Conservation (phyloP, 1,139 yeast genomes). For the Candida labiduridarum region DNA sequence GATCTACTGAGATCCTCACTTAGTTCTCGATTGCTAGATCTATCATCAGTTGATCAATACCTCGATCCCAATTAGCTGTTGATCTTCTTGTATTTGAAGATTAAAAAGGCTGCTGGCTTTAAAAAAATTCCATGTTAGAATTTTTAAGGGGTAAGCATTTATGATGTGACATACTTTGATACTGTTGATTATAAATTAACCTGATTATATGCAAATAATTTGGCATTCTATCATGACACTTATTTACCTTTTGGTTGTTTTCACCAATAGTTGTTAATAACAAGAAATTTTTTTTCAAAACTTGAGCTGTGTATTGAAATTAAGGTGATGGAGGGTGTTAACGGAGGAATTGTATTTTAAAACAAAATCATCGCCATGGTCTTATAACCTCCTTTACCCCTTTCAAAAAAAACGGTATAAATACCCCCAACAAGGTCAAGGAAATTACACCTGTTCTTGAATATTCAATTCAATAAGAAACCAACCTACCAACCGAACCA, state of each 20-base stretch:
- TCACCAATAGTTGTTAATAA: neutral
- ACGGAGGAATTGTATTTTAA: neutral
- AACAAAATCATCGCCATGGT: neutral
- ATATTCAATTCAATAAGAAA: neutral
- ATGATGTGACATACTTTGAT: neutral
- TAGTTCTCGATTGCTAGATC: no score
- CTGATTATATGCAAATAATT: no score
- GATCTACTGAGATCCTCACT: no score
- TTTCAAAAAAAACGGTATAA: neutral
- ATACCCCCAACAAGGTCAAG: neutral
- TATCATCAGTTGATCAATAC: no score
- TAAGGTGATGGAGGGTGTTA: neutral
- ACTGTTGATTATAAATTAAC: neutral
- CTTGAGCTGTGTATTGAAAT: neutral
- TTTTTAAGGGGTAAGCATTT: neutral
- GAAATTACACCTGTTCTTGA: neutral
- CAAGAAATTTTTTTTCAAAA: neutral
- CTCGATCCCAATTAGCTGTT: no score
- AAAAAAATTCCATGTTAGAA: no score
- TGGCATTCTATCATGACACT: neutral
- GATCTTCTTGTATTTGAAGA: no score
- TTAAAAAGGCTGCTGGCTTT: neutral
- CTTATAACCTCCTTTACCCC: neutral
- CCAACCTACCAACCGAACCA: no score
- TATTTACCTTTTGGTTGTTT: neutral